Evolutionary conservation across 2,329 filamentous ascomycete species (phyloP).

Genomic region (Aspergillus nomiae): DNA sequence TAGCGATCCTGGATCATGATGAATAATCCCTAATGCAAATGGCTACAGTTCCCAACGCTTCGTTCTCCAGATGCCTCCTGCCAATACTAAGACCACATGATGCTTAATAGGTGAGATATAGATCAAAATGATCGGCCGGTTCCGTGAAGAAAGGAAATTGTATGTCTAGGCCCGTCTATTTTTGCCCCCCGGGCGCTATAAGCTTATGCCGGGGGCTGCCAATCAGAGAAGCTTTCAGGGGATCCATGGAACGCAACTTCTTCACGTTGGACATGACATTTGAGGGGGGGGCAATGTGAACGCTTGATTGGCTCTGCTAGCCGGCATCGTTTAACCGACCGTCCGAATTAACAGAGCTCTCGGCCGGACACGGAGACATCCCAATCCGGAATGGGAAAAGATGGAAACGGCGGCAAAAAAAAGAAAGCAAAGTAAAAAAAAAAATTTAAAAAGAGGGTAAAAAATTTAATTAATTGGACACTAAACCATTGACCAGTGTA

Average conservation of each 20-base stretch:
- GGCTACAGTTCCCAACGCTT: background rate
- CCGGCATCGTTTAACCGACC: background rate
- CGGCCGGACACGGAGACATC: slow-evolving; percentile 1
- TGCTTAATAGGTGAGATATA: background rate
- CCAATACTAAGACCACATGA: background rate
- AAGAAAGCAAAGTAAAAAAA: background rate
- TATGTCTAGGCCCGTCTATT: background rate
- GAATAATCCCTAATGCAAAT: background rate
- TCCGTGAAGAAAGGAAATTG: background rate
- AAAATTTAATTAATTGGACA: background rate
- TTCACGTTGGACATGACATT: background rate
- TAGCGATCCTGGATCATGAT: background rate
- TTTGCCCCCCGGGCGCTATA: background rate
- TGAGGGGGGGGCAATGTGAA: background rate
- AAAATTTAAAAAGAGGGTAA: background rate
- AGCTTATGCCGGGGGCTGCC: background rate
- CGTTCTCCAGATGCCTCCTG: background rate
- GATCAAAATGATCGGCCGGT: background rate
- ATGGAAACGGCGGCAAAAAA: background rate
- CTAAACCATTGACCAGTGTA: background rate
- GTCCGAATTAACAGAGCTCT: background rate
- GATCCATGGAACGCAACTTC: background rate
- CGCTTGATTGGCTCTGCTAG: background rate
- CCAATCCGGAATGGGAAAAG: background rate
- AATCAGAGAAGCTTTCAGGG: background rate